Conservation (phyloP, 495 filamentous ascomycete species). For the Penicillium turbatum region DNA sequence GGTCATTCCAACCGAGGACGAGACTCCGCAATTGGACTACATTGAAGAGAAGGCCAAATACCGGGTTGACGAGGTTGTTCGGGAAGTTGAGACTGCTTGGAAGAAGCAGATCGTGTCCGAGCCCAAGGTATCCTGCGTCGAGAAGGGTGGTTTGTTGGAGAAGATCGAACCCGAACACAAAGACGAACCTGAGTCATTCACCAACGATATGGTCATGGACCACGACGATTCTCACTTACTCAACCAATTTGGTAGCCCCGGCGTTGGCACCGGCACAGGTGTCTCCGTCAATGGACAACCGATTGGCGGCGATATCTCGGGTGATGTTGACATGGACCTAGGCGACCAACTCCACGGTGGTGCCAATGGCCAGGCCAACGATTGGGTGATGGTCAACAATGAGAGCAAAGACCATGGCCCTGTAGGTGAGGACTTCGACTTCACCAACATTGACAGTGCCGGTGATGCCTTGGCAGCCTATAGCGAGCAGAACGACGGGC, state of each 20-base stretch:
- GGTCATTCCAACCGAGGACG: slow-evolving; percentile 46
- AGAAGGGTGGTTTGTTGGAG: slow-evolving; percentile 69
- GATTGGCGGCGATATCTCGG: slow-evolving; percentile 12
- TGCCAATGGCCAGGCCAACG: slow-evolving; percentile 42
- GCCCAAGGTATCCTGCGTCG: slow-evolving; percentile 60
- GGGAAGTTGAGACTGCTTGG: slow-evolving; percentile 52
- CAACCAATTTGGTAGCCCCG: slow-evolving; percentile 59
- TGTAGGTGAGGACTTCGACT: slow-evolving; percentile 43
- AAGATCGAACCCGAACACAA: slow-evolving; percentile 46
- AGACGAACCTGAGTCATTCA: slow-evolving; percentile 29
- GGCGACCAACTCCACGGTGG: slow-evolving; percentile 28
- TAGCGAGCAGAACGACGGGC: slow-evolving; percentile 47
- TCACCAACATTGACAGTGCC: slow-evolving; percentile 57
- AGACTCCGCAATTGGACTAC: slow-evolving; percentile 32
- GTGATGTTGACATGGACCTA: slow-evolving; percentile 45
- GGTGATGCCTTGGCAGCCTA: slow-evolving; percentile 61
- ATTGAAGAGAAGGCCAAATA: slow-evolving; percentile 45
- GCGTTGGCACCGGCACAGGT: slow-evolving; percentile 36
- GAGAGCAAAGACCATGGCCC: slow-evolving; percentile 34
- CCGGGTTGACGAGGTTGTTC: slow-evolving; percentile 57
- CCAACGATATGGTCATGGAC: slow-evolving; percentile 64
- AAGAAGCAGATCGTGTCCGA: slow-evolving; percentile 54
- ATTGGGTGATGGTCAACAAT: slow-evolving; percentile 59
- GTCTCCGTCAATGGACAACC: slow-evolving; percentile 25
- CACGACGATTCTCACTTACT: slow-evolving; percentile 55